Evolutionary conservation across 495 filamentous ascomycete species (phyloP).

Genomic region (Pseudomonodictys pantanalensis): DNA sequence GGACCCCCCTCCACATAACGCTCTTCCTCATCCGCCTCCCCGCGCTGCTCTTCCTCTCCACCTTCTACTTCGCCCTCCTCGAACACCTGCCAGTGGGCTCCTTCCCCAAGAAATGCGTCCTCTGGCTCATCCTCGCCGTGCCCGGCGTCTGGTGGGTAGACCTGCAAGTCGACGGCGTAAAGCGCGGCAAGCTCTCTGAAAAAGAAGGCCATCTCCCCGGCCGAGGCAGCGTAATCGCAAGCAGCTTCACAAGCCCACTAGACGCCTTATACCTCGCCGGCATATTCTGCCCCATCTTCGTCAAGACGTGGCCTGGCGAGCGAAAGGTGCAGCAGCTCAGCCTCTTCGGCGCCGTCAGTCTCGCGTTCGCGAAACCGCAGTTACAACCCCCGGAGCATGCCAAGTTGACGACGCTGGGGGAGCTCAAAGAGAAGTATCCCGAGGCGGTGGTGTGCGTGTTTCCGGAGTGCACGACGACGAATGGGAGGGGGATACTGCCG

Average conservation of each 20-base stretch:
- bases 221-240: slow-evolving; percentile 75
- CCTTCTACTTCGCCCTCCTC: slow-evolving; percentile 73
- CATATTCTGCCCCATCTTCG: slow-evolving; percentile 95
- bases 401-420: slow-evolving; percentile 56
- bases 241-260: slow-evolving; percentile 85
- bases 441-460: slow-evolving; percentile 76
- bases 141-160: slow-evolving; percentile 98
- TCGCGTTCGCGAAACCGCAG: slow-evolving; percentile 64
- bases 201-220: slow-evolving; percentile 60
- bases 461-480: slow-evolving; percentile 90
- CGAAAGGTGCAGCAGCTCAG: slow-evolving; percentile 71
- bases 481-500: slow-evolving; percentile 84
- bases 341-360: slow-evolving; percentile 68
- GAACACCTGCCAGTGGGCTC: slow-evolving; percentile 85
- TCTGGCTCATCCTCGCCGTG: slow-evolving; percentile 83
- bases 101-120: slow-evolving; percentile 69
- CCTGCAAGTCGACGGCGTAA: slow-evolving; percentile 91
- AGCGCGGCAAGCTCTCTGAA: slow-evolving; percentile 62
- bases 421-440: slow-evolving; percentile 65
- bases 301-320: slow-evolving; percentile 69
- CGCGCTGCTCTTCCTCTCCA: slow-evolving; percentile 64
- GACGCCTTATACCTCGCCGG: slow-evolving; percentile 94
- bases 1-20: slow-evolving; percentile 60
- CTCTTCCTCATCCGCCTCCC: slow-evolving; percentile 80
- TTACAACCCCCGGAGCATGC: slow-evolving; percentile 49